phyloP scores from a whole-genome alignment of 495 filamentous ascomycete species.

The Penicillium silybi region DNA sequence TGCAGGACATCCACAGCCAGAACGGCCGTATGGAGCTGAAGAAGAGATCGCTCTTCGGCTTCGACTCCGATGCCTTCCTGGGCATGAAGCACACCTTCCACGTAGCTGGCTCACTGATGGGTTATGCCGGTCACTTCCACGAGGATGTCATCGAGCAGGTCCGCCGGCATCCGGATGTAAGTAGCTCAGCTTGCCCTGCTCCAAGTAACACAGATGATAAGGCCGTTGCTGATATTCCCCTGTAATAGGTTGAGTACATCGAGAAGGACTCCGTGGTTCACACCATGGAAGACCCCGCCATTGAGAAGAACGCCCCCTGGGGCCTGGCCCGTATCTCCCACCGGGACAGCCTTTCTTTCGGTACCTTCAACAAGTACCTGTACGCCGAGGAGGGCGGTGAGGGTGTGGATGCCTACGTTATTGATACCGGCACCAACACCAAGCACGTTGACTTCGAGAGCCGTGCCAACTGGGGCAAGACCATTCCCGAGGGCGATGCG shows the following conservation, averaged over 20 bases:
- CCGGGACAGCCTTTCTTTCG: slow-evolving; percentile 78
- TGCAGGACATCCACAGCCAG: slow-evolving; percentile 67
- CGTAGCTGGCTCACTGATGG: slow-evolving; percentile 75
- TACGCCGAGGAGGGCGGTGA: slow-evolving; percentile 89
- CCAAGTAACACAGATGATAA: background rate
- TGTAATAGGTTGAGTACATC: slow-evolving; percentile 82
- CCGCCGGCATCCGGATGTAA: slow-evolving; percentile 95
- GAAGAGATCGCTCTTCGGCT: slow-evolving; percentile 79
- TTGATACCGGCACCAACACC: slow-evolving; percentile 94
- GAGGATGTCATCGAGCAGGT: slow-evolving; percentile 89
- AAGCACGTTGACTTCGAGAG: slow-evolving; percentile 97
- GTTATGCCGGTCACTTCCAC: slow-evolving; percentile 96
- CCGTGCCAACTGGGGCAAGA: slow-evolving; percentile 94
- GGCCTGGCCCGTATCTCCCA: slow-evolving; percentile 97
- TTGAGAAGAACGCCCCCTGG: slow-evolving; percentile 94
- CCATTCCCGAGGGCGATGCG: slow-evolving; percentile 75
- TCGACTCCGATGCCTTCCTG: slow-evolving; percentile 66
- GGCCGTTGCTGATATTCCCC: slow-evolving; percentile 6
- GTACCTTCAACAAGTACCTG: slow-evolving; percentile 96
- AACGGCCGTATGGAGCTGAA: slow-evolving; percentile 72
- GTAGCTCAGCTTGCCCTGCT: slow-evolving; percentile 30
- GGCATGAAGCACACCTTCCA: slow-evolving; percentile 96
- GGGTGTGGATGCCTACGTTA: slow-evolving; percentile 98
- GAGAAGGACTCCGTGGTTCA: slow-evolving; percentile 92
- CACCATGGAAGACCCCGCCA: slow-evolving; percentile 57